Evolutionary conservation across 805 yeast genomes (phyloP).

Genomic region (Metahyphopichia silvanorum): DNA sequence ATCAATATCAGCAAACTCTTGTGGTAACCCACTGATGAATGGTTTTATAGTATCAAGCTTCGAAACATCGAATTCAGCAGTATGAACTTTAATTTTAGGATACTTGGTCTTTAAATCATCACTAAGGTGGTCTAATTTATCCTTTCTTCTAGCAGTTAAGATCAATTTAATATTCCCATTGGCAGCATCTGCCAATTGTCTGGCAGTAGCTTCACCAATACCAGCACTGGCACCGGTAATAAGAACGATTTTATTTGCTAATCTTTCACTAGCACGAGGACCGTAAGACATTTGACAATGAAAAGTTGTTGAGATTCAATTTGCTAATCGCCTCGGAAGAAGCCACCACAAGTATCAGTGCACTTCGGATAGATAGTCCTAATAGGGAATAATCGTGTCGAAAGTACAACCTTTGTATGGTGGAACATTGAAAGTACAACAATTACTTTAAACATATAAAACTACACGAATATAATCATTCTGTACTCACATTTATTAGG

Average conservation of each 20-base stretch:
- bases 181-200: slow-evolving; percentile 76
- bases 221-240: slow-evolving; percentile 98
- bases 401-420: too few species aligned
- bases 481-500: too few species aligned
- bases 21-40: slow-evolving; percentile 54
- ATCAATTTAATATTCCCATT: slow-evolving; percentile 68
- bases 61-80: slow-evolving; percentile 48
- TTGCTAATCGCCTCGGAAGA: background rate
- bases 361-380: too few species aligned
- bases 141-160: slow-evolving; percentile 75
- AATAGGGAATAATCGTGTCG: too few species aligned
- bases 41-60: slow-evolving; percentile 40
- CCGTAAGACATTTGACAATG: slow-evolving; percentile 57
- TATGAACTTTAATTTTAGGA: slow-evolving; percentile 55
- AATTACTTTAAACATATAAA: too few species aligned
- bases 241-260: slow-evolving; percentile 73
- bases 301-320: background rate
- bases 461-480: too few species aligned
- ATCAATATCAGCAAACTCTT: slow-evolving; percentile 61
- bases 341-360: too few species aligned
- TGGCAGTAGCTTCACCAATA: slow-evolving; percentile 89
- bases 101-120: slow-evolving; percentile 44
- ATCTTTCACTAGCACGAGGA: slow-evolving; percentile 70
- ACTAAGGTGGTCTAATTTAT: slow-evolving; percentile 51
- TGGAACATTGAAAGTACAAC: too few species aligned